A percentile compares a stretch with the other conserved stretches of the same genome.
These are phyloP conservation scores for Volvox carteri DNA, from an alignment of 163 green algal species.

Conservation along the genomic window DNA sequence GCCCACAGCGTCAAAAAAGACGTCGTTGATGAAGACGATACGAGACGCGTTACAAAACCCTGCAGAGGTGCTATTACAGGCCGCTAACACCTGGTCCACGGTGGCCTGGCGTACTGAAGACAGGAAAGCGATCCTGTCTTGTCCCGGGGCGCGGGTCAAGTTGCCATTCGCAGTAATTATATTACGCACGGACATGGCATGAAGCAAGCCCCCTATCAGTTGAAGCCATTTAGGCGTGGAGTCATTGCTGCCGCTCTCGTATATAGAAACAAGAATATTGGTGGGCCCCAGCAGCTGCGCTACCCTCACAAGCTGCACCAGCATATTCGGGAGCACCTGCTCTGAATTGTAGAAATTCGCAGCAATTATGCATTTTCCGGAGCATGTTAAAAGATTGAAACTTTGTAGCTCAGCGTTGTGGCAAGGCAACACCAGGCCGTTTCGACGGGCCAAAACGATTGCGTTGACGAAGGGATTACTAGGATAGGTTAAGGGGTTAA, in stretches of 20 bases:
- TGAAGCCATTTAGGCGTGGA: conserved; percentile 70
- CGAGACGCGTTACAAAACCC: conserved; percentile 52
- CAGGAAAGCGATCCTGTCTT: conserved; percentile 77
- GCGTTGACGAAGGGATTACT: neutral
- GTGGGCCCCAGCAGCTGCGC: conserved; percentile 53
- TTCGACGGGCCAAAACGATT: neutral
- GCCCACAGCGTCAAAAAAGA: conserved; percentile 76
- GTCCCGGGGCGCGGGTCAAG: conserved; percentile 38
- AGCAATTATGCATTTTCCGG: conserved; percentile 65
- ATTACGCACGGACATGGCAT: conserved; percentile 61
- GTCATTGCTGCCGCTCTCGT: conserved; percentile 82
- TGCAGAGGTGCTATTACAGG: neutral
- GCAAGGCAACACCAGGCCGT: neutral
- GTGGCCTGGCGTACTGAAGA: conserved; percentile 69
- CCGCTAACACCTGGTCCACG: conserved; percentile 64
- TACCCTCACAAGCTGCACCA: conserved; percentile 68
- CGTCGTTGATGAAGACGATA: conserved; percentile 82
- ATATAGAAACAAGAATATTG: conserved; percentile 73
- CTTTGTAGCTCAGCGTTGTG: neutral
- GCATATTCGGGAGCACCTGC: conserved; percentile 73
- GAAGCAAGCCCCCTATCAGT: conserved; percentile 70
- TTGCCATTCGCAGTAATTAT: conserved; percentile 63
- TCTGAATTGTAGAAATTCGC: conserved; percentile 79
- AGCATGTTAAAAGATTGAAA: conserved; percentile 23
- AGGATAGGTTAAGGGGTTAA: neutral